phyloP scores from a whole-genome alignment of 495 filamentous ascomycete species.

The Aspergillus bertholletiae region DNA sequence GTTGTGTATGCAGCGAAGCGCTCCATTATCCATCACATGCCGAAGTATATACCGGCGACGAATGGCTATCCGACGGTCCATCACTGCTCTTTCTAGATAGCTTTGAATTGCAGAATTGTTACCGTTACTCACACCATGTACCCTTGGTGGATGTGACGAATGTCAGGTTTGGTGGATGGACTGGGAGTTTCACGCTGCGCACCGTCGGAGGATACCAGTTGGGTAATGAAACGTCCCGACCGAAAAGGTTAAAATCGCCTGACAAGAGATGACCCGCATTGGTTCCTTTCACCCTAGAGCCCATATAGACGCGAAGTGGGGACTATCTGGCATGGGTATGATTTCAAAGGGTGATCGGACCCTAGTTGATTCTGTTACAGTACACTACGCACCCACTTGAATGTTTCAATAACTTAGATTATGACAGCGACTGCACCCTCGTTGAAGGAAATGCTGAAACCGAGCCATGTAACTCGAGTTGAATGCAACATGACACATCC shows the following conservation, averaged over 20 bases:
- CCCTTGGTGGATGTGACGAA: not conserved
- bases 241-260: not conserved
- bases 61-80: not conserved
- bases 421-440: not conserved
- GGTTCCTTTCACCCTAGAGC: not conserved
- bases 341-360: not conserved
- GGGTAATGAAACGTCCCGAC: not conserved
- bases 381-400: not conserved
- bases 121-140: not conserved
- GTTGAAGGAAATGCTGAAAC: not conserved
- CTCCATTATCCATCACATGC: not conserved
- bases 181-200: not conserved
- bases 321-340: not conserved
- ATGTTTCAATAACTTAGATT: not conserved
- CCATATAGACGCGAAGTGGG: not conserved
- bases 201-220: not conserved
- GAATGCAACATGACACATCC: not conserved
- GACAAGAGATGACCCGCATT: not conserved
- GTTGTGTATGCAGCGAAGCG: not conserved
- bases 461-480: not conserved
- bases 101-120: not conserved
- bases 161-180: not conserved
- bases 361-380: not conserved
- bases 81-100: not conserved
- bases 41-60: not conserved